Percentiles rank a stretch among this genome's conserved stretches.
Conservation (phyloP, 2,329 filamentous ascomycete species). For the Trichoderma koningiopsis region DNA sequence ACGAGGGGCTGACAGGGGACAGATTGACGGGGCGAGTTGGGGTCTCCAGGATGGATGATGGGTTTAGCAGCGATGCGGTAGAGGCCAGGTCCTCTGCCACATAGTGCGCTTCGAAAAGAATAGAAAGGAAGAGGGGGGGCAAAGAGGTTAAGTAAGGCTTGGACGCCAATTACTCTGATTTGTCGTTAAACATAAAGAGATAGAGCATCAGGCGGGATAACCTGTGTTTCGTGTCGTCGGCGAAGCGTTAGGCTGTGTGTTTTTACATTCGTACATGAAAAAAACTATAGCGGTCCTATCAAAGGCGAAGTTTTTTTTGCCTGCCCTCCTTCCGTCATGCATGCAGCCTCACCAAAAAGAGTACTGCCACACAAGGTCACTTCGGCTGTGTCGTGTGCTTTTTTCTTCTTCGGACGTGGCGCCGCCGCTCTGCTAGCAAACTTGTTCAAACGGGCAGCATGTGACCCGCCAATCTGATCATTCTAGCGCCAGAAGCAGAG, state of each 20-base stretch:
- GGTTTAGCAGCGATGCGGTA: conserved; percentile 50
- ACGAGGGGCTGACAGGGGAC: conserved; percentile 24
- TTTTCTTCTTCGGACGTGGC: conserved; percentile 15
- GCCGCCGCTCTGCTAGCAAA: conserved; percentile 20
- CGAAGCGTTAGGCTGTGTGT: not conserved
- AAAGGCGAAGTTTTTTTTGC: conserved; percentile 18
- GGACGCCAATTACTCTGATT: not conserved
- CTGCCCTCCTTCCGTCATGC: not conserved
- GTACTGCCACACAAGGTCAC: conserved; percentile 11
- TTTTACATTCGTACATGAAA: not conserved
- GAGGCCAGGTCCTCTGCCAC: conserved; percentile 58
- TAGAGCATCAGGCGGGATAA: not conserved
- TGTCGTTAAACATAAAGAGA: not conserved
- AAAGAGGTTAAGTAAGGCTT: not conserved
- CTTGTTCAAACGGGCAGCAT: conserved; percentile 22
- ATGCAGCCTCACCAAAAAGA: conserved; percentile 4
- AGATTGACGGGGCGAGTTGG: conserved; percentile 43
- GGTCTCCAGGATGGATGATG: conserved; percentile 58
- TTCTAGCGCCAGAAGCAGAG: not conserved
- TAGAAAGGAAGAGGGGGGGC: not conserved
- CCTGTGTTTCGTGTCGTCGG: not conserved
- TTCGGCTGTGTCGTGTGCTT: conserved; percentile 22
- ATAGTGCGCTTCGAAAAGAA: conserved; percentile 45
- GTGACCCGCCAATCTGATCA: conserved; percentile 25
- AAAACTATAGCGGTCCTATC: not conserved